Conservation (phyloP, 2,329 filamentous ascomycete genomes). For the Hypoxylon sp. region DNA sequence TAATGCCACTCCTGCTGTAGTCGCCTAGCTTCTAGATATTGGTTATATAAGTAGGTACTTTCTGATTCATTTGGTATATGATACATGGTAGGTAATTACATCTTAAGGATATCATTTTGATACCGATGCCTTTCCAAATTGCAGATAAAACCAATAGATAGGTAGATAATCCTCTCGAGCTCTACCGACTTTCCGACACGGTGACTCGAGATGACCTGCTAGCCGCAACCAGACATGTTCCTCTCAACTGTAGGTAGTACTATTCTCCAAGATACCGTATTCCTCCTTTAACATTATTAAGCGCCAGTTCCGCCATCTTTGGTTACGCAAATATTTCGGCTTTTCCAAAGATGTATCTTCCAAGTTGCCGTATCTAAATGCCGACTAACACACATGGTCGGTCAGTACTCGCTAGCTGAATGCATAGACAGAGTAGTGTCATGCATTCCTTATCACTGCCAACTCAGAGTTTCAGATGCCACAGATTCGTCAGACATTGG, state of each 20-base stretch:
- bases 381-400: conserved; percentile 3
- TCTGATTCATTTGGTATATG: background rate
- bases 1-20: background rate
- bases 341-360: background rate
- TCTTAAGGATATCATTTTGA: background rate
- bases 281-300: background rate
- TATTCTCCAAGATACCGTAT: background rate
- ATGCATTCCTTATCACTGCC: background rate
- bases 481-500: background rate
- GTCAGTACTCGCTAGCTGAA: background rate
- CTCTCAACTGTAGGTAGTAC: background rate
- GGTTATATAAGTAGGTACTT: background rate
- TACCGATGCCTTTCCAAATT: background rate
- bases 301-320: background rate
- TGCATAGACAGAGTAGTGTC: background rate
- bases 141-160: background rate
- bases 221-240: no score
- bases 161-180: background rate
- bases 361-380: conserved; percentile 14
- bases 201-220: background rate
- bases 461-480: background rate
- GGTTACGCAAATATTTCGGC: background rate
- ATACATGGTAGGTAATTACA: background rate
- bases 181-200: background rate
- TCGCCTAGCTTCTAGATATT: background rate